phyloP scores from a whole-genome alignment of 257 asterid genomes.

The Cordia subcordata region DNA sequence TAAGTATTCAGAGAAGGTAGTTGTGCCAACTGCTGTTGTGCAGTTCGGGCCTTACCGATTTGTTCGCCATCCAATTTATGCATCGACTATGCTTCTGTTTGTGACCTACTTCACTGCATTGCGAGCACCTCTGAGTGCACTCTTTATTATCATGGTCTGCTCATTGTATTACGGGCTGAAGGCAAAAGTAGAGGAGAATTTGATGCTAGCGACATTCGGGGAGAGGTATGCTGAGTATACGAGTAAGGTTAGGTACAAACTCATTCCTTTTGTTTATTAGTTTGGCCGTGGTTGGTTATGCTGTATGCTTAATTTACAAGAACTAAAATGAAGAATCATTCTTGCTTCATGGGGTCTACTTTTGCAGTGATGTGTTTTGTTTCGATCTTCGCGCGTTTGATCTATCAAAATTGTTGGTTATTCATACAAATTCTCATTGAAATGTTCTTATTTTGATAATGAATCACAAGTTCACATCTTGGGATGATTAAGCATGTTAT shows the following conservation, averaged over 20 bases:
- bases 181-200: constrained; percentile 72
- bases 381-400: not conserved
- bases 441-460: not conserved
- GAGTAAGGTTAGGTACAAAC: constrained; percentile 63
- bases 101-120: constrained; percentile 66
- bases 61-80: constrained; percentile 90
- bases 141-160: constrained; percentile 48
- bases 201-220: constrained; percentile 71
- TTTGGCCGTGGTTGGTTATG: constrained; percentile 7
- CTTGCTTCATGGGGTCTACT: not conserved
- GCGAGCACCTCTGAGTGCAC: constrained; percentile 69
- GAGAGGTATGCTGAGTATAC: constrained; percentile 58
- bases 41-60: constrained; percentile 90
- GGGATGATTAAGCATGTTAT: not conserved
- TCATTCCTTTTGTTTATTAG: constrained; percentile 85
- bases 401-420: not conserved
- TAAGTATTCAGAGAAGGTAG: constrained; percentile 92
- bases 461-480: not conserved
- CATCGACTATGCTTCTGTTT: constrained; percentile 86
- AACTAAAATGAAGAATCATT: constrained; percentile 2
- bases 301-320: constrained; percentile 1
- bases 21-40: constrained; percentile 89
- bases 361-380: not conserved
- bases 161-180: constrained; percentile 64
- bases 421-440: not conserved